Conservation (phyloP, 2,329 filamentous ascomycete species). For the Neonectria punicea region DNA sequence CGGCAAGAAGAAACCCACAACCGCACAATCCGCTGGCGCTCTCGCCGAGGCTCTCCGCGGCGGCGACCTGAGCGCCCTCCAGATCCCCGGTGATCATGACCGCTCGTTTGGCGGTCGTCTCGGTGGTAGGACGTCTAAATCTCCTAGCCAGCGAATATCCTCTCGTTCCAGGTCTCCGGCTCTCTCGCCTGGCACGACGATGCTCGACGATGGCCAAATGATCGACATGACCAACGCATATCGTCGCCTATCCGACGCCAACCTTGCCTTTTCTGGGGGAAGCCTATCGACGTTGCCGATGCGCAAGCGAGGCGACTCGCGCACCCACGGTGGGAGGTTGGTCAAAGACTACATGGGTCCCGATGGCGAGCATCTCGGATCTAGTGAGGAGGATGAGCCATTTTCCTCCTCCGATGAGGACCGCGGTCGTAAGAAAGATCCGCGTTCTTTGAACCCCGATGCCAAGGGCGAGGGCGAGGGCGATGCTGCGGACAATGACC, state of each 20-base stretch:
- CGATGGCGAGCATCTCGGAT: slow-evolving; percentile 74
- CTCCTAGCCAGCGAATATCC: slow-evolving; percentile 58
- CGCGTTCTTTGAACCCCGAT: slow-evolving; percentile 56
- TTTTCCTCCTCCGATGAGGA: slow-evolving; percentile 74
- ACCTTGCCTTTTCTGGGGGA: slow-evolving; percentile 71
- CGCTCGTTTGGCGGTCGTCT: slow-evolving; percentile 51
- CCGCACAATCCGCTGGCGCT: slow-evolving; percentile 45
- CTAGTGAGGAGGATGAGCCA: slow-evolving; percentile 76
- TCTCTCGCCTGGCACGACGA: slow-evolving; percentile 49
- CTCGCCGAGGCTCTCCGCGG: slow-evolving; percentile 66
- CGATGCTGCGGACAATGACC: slow-evolving; percentile 49
- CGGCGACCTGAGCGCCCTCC: slow-evolving; percentile 60
- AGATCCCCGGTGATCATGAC: slow-evolving; percentile 58
- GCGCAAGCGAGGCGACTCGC: slow-evolving; percentile 60
- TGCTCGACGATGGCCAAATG: slow-evolving; percentile 69
- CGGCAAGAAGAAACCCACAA: slow-evolving; percentile 41
- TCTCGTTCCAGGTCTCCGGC: slow-evolving; percentile 53
- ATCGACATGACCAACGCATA: slow-evolving; percentile 78
- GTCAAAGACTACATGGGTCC: slow-evolving; percentile 74
- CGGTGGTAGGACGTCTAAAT: slow-evolving; percentile 60
- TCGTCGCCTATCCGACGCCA: slow-evolving; percentile 76
- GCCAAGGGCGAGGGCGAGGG: slow-evolving; percentile 42
- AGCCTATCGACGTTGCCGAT: slow-evolving; percentile 70
- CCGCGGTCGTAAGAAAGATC: slow-evolving; percentile 68
- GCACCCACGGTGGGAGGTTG: slow-evolving; percentile 65